phyloP scores from a whole-genome alignment of 441 rosid genomes.

The Populus hybrid region DNA sequence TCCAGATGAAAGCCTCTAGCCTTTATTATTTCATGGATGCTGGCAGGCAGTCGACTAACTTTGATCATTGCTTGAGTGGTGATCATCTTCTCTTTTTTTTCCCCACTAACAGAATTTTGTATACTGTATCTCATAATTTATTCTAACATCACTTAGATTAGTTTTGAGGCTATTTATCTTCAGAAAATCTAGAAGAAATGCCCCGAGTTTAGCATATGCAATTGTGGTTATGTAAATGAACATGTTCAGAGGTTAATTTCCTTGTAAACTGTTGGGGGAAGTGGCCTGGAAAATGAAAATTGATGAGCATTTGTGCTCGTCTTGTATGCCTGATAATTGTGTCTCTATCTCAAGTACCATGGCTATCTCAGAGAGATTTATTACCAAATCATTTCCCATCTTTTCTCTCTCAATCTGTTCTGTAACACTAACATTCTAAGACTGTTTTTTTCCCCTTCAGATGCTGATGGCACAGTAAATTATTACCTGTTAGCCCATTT shows the following conservation, averaged over 20 bases:
- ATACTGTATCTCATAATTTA: constrained; percentile 6
- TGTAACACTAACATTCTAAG: not conserved
- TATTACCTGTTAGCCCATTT: no score
- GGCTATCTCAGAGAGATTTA: not conserved
- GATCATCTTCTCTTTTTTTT: not conserved
- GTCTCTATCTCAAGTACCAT: not conserved
- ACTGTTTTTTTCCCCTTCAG: no score
- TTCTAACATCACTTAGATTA: constrained; percentile 9
- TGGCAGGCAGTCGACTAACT: constrained; percentile 13
- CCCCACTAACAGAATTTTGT: constrained; percentile 25
- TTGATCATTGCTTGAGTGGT: constrained; percentile 6
- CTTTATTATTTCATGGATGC: not conserved
- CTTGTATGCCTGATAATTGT: not conserved
- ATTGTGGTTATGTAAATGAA: not conserved
- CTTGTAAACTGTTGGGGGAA: not conserved
- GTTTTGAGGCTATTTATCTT: not conserved
- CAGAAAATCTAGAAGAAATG: not conserved
- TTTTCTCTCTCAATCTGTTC: not conserved
- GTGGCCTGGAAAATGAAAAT: constrained; percentile 1
- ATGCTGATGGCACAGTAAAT: no score
- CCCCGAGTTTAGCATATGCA: not conserved
- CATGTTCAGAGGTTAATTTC: not conserved
- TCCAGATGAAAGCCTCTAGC: not conserved
- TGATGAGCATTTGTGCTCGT: not conserved
- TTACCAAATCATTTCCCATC: not conserved